Percentiles rank a stretch among this genome's conserved stretches.
Conservation (phyloP, 1,284 basidiomycete genomes). For the Acaromyces ingoldii region DNA sequence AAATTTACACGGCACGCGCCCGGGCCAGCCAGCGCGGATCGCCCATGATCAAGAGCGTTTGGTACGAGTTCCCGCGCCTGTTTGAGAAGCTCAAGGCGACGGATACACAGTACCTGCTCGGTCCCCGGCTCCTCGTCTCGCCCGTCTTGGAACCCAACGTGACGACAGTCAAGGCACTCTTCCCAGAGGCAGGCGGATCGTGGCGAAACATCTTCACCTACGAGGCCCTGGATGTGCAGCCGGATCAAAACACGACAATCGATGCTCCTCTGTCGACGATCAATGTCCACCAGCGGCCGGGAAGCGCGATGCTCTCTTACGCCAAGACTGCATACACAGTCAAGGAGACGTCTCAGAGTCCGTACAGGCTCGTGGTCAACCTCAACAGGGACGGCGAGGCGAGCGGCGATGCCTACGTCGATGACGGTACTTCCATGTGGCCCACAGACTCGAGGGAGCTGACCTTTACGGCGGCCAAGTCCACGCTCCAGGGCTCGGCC, state of each 20-base stretch:
- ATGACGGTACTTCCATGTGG: slow-evolving; percentile 57
- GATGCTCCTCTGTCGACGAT: slow-evolving; percentile 36
- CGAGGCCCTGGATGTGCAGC: slow-evolving; percentile 55
- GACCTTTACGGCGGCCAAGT: slow-evolving; percentile 9
- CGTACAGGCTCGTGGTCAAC: slow-evolving; percentile 47
- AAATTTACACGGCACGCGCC: slow-evolving; percentile 24
- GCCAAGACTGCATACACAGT: slow-evolving; percentile 23
- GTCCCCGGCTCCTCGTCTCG: slow-evolving; percentile 21
- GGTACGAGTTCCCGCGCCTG: slow-evolving; percentile 29
- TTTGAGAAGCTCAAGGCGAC: slow-evolving; percentile 24
- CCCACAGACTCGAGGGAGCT: slow-evolving; percentile 21
- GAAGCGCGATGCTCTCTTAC: slow-evolving; percentile 21
- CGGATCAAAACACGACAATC: slow-evolving; percentile 56
- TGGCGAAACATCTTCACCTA: slow-evolving; percentile 77
- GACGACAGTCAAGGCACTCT: slow-evolving; percentile 42
- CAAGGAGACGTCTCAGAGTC: slow-evolving; percentile 17
- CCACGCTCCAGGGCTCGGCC: slow-evolving; percentile 17
- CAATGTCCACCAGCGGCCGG: slow-evolving; percentile 33
- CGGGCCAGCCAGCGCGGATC: slow-evolving; percentile 12
- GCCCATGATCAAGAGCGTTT: slow-evolving; percentile 25
- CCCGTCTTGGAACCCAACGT: slow-evolving; percentile 34
- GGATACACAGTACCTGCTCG: slow-evolving; percentile 32
- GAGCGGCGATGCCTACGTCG: slow-evolving; percentile 61
- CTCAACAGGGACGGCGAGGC: slow-evolving; percentile 57
- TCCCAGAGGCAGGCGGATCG: slow-evolving; percentile 25